Percentiles rank a stretch among this genome's conserved stretches.
Conservation (phyloP, 345 rosid genomes). For the Citrus maxima region DNA sequence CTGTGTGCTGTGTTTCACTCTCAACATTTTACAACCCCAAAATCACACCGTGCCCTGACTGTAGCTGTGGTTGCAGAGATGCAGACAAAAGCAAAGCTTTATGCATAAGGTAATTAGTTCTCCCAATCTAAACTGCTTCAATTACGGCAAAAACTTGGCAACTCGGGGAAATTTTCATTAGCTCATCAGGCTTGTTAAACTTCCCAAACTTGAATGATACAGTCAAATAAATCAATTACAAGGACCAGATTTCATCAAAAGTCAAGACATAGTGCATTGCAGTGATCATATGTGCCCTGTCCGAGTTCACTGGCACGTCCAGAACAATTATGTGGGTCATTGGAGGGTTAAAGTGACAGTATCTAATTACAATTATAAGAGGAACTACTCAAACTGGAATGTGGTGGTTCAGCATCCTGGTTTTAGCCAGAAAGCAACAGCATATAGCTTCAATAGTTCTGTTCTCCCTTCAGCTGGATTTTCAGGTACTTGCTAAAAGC, state of each 20-base stretch:
- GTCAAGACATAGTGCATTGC: constrained; percentile 42
- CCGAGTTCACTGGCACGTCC: constrained; percentile 58
- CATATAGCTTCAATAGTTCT: constrained; percentile 52
- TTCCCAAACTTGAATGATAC: not conserved
- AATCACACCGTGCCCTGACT: constrained; percentile 46
- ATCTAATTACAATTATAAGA: constrained; percentile 45
- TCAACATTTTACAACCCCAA: constrained; percentile 52
- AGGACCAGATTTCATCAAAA: not conserved
- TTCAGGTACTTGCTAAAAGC: constrained; percentile 28
- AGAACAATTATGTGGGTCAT: constrained; percentile 40
- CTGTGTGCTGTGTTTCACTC: constrained; percentile 51
- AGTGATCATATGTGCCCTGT: constrained; percentile 57
- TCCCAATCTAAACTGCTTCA: not conserved
- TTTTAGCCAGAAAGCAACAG: constrained; percentile 32
- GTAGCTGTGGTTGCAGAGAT: constrained; percentile 68
- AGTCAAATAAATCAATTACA: constrained; percentile 29
- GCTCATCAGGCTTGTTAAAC: not conserved
- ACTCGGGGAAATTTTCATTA: not conserved
- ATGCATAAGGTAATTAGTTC: constrained; percentile 42
- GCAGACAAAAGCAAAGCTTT: constrained; percentile 23
- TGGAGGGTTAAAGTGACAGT: constrained; percentile 57
- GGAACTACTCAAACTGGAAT: constrained; percentile 60
- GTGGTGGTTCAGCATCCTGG: constrained; percentile 56
- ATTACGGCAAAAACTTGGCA: not conserved
- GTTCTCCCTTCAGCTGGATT: constrained; percentile 38